A percentile compares a stretch with the other conserved stretches of the same genome.
Evolutionary conservation across 495 filamentous ascomycete genomes (phyloP).

Genomic region (Talaromyces borbonicus): DNA sequence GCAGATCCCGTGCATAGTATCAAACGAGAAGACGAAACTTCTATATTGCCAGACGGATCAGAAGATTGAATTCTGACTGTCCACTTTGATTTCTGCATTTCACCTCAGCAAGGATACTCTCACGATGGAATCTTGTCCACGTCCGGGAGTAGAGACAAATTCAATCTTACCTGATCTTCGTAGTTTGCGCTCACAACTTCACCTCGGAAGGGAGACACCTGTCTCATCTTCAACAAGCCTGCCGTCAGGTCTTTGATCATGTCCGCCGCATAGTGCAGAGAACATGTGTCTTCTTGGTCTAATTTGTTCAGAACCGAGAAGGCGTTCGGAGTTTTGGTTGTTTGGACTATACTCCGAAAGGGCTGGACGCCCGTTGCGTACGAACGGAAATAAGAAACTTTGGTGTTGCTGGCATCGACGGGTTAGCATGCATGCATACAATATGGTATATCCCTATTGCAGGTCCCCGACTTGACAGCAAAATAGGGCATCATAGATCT

Average conservation of each 20-base stretch:
- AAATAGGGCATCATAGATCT: no score
- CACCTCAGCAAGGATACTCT: conserved; percentile 7
- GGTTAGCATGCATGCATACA: no score
- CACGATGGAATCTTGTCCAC: background rate
- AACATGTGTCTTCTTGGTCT: conserved; percentile 44
- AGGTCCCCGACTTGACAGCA: no score
- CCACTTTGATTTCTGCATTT: conserved; percentile 29
- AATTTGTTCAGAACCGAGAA: conserved; percentile 41
- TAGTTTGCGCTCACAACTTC: conserved; percentile 33
- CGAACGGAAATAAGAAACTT: conserved; percentile 42
- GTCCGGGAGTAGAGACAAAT: no score
- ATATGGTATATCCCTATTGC: no score
- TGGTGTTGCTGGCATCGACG: conserved; percentile 31
- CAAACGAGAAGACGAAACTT: conserved; percentile 30
- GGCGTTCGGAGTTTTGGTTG: conserved; percentile 37
- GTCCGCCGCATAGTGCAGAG: conserved; percentile 44
- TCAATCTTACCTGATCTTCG: conserved; percentile 13
- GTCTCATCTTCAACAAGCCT: conserved; percentile 36
- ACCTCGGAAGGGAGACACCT: conserved; percentile 31
- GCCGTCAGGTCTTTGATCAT: conserved; percentile 40
- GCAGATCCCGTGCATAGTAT: conserved; percentile 50
- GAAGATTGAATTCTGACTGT: conserved; percentile 28
- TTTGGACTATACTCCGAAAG: conserved; percentile 38
- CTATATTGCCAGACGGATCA: conserved; percentile 18
- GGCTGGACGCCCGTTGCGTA: conserved; percentile 39